Base-by-base conservation (phyloP, 2,329 filamentous ascomycete genomes). In the Talaromyces sp. region DNA sequence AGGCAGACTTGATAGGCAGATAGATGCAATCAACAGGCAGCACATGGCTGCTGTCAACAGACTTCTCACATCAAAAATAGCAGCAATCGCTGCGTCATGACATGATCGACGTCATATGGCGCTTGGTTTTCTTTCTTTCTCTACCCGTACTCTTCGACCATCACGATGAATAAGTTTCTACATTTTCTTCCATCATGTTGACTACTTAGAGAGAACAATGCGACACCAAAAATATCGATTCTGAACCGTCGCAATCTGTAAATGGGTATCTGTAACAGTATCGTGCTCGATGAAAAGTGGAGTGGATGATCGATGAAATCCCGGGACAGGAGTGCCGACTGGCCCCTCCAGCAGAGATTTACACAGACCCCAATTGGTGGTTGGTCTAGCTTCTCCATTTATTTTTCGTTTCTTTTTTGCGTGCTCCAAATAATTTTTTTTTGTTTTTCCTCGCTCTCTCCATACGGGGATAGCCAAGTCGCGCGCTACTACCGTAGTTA, bases 271-370 rank as follows among this genome's bases (percentile, higher is more conserved):
- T 35, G 50, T 54, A 54, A 33, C 50, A n/a, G 35, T 58, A 27
- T 39, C 56, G 33, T 58, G 25, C 39, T 59, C 59, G 41, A 25
- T 50, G 59, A 15, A 27, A 37, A 50, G 59, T 50, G 56, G 56
- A 59, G 62, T 59, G 62, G 31, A 43, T 17, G 49, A 35, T 57
- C 45, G 61, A 56, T 58, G 49, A 63, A 58, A 39, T 58, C 41
- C 62, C 62, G 62, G 62, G 52, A 59, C 37, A 64, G 33, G 33
- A 15, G 62, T 64, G 62, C 62, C 62, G 62, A 64, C 45, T 63
- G 62, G 41, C 43, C 50, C 62, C 13, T 41, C 52, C 15, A 35
- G 52, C 52, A 56, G 52, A 56, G n/a, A 56, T 39, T 37, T 56
- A 56, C 17, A 8, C 52, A 4, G 17, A 25, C n/a, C 15, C 10